Percentiles rank a stretch among this genome's conserved stretches.
Conservation (phyloP, 2,329 filamentous ascomycete species). For the Lecanicillium sp. region DNA sequence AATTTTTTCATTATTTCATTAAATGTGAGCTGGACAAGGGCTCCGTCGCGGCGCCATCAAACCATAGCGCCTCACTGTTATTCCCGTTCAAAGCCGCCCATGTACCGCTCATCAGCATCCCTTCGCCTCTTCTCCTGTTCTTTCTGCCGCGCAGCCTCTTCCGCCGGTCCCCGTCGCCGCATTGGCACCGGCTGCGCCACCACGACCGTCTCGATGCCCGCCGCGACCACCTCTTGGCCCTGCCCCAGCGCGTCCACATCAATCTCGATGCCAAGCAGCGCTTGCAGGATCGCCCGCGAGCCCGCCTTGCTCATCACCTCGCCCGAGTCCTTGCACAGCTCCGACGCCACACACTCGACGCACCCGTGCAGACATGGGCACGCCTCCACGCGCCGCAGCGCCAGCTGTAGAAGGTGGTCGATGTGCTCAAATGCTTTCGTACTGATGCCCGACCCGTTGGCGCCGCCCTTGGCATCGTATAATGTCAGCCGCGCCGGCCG, state of each 20-base stretch:
- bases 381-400: constrained; percentile 65
- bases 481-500: constrained; percentile 85
- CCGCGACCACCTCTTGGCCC: constrained; percentile 68
- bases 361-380: constrained; percentile 79
- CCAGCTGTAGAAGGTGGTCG: constrained; percentile 69
- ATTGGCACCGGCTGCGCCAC: constrained; percentile 60
- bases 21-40: too few relatives aligned
- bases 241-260: constrained; percentile 81
- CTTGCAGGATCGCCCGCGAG: constrained; percentile 72
- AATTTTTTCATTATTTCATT: too few relatives aligned
- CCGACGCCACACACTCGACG: constrained; percentile 81
- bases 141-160: constrained; percentile 13
- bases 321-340: constrained; percentile 79
- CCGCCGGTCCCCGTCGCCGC: constrained; percentile 13
- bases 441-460: constrained; percentile 76
- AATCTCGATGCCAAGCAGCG: constrained; percentile 67
- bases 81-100: constrained; percentile 24
- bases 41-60: too few relatives aligned
- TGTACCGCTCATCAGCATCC: constrained; percentile 18
- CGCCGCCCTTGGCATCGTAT: constrained; percentile 89
- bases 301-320: constrained; percentile 92
- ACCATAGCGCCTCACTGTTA: constrained; percentile 13
- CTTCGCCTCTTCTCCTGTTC: constrained; percentile 21
- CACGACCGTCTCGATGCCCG: constrained; percentile 77
- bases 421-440: constrained; percentile 93